Conservation (phyloP, 495 filamentous ascomycete species). For the Penicillium lagena region DNA sequence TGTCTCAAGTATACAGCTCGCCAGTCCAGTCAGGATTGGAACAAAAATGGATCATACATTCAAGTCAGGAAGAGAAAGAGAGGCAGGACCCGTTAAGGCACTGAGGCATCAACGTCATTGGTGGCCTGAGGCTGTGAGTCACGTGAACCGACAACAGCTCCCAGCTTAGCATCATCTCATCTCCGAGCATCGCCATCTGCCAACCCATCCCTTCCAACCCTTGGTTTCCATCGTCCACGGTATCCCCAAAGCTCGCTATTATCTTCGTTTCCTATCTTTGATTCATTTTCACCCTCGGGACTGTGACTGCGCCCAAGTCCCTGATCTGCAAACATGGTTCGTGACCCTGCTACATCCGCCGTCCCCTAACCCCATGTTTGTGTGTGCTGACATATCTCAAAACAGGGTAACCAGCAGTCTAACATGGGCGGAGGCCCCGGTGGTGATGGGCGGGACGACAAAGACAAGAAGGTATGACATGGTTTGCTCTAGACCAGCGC, state of each 20-base stretch:
- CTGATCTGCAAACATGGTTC: constrained; percentile 31
- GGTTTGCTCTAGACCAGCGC: neutral
- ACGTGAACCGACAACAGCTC: constrained; percentile 24
- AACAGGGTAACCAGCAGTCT: constrained; percentile 72
- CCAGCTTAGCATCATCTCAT: constrained; percentile 13
- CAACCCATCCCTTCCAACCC: constrained; percentile 14
- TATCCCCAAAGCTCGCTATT: neutral
- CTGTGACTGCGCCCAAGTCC: constrained; percentile 9
- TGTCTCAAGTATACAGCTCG: no score
- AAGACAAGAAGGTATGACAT: constrained; percentile 82
- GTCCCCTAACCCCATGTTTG: neutral
- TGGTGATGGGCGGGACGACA: constrained; percentile 75
- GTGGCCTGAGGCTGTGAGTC: constrained; percentile 13
- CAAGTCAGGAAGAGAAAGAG: neutral
- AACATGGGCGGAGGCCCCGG: constrained; percentile 68
- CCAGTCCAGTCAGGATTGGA: no score
- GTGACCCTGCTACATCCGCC: constrained; percentile 9
- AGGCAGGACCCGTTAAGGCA: constrained; percentile 10
- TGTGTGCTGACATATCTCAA: constrained; percentile 16
- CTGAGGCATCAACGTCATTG: constrained; percentile 15
- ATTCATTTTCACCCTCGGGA: neutral
- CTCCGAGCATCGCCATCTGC: constrained; percentile 10
- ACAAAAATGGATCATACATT: neutral
- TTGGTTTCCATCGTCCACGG: constrained; percentile 2
- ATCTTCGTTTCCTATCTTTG: neutral